phyloP scores from a whole-genome alignment of 2,329 filamentous ascomycete species.

The Fusarium xyrophilum region DNA sequence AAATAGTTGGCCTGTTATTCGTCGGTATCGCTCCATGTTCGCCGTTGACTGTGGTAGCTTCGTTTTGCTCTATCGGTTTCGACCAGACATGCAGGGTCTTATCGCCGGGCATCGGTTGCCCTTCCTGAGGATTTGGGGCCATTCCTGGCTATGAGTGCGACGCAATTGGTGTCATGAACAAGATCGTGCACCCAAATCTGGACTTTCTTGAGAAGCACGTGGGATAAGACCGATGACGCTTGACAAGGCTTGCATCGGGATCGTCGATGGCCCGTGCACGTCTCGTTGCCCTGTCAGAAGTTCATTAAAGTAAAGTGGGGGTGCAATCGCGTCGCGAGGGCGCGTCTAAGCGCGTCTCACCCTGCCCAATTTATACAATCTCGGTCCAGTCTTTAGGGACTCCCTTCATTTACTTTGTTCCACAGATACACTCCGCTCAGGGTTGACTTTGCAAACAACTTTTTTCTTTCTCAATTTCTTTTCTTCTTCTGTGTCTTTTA shows the following conservation, averaged over 20 bases:
- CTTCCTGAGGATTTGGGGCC: conserved; percentile 44
- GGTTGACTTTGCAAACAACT: conserved; percentile 34
- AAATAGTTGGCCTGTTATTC: conserved; percentile 50
- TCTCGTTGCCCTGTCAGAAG: conserved; percentile 28
- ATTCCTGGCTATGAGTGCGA: conserved; percentile 46
- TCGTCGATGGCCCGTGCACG: conserved; percentile 34
- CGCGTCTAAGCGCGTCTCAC: conserved; percentile 47
- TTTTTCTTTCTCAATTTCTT: conserved; percentile 7
- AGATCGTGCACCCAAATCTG: conserved; percentile 23
- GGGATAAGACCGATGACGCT: conserved; percentile 41
- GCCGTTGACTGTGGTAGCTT: conserved; percentile 26
- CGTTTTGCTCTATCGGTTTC: conserved; percentile 43
- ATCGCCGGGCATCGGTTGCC: conserved; percentile 37
- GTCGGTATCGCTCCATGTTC: conserved; percentile 31
- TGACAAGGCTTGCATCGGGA: conserved; percentile 25
- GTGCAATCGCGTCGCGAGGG: conserved; percentile 40
- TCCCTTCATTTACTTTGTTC: conserved; percentile 30
- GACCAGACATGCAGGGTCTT: conserved; percentile 49
- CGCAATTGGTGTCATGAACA: conserved; percentile 40
- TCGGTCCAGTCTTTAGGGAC: conserved; percentile 37
- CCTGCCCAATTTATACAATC: conserved; percentile 37
- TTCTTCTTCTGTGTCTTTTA: conserved; percentile 3
- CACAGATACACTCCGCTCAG: conserved; percentile 34
- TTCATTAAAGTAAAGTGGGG: conserved; percentile 46
- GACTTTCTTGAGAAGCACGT: conserved; percentile 30